Evolutionary conservation across 306 rosid genomes (phyloP), one percentile per base, ranked within the genome.

Genomic region (Rosa chinensis): DNA sequence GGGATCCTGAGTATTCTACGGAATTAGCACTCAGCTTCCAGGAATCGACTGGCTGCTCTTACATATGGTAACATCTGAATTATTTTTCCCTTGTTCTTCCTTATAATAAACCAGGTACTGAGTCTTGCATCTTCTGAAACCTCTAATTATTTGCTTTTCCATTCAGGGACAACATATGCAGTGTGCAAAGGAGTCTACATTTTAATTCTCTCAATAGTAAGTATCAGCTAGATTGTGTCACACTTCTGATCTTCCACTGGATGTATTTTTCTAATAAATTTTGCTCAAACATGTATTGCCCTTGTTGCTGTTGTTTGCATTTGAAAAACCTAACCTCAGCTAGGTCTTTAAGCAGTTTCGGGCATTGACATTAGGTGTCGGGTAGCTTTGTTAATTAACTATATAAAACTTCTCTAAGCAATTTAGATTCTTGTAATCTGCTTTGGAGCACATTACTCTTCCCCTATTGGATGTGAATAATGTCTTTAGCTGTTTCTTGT

Each of bases 11-110:
- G 79, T 87, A 87, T 89, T 89, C 97, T 45, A 88, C 97, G 16
- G 99, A 94, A 76, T 78, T 94, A 84, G 99, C 99, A 32, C 99
- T 94, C 81, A 94, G 99, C 86, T 94, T 94, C 83, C 99, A 94
- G 84, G 99, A 94, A 89, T 76, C 90, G 58, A 92, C 90, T 0
- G 99, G 99, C 78, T 94, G 99, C 78, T 82, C 91, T 72, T 92
- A 89, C 85, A 89, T 94, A 80, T 94, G 99, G 99, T 94, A 87
- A 81, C 49, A 17, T 72, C 76, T 76, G 77, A 66, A 42, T 52
- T 62, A 49, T 73, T 78, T 39, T 25, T 44, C 13, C 18, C 8
- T 23, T 56, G 12, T 45, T 16, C 44, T 45, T 32, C 53, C 37
- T 53, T 47, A 66, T 62, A 10, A 21, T 12, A 32, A 35, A n/a